A percentile compares a stretch with the other conserved stretches of the same genome.
phyloP scores from a whole-genome alignment of 306 rosid species.

The Lathyrus sativus region DNA sequence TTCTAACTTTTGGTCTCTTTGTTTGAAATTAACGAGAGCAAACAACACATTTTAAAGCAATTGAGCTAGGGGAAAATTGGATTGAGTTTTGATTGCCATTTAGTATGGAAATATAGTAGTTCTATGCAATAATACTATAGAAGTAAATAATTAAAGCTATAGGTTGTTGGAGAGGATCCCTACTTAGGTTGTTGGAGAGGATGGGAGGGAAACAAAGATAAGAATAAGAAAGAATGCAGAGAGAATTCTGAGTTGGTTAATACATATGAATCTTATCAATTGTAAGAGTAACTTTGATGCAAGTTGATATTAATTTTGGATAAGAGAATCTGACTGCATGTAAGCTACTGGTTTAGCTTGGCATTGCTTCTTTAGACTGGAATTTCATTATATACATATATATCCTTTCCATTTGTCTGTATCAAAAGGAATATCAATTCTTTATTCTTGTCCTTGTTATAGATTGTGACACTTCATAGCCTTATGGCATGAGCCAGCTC shows the following conservation, averaged over 20 bases:
- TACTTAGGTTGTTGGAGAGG: not conserved
- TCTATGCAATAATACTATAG: not conserved
- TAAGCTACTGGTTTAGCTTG: not conserved
- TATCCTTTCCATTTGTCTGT: not conserved
- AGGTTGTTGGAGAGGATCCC: not conserved
- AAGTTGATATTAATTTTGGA: not conserved
- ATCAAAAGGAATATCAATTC: conserved; percentile 6
- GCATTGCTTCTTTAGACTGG: not conserved
- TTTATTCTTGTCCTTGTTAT: conserved; percentile 11
- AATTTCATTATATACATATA: not conserved
- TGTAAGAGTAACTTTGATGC: not conserved
- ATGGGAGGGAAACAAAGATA: not conserved
- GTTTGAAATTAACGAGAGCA: not conserved
- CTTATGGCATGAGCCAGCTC: not conserved
- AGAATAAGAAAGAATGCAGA: not conserved
- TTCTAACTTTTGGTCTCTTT: not conserved
- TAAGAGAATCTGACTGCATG: not conserved
- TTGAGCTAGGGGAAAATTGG: not conserved
- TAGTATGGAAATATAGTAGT: not conserved
- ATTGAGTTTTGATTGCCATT: not conserved
- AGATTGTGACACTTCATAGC: not conserved
- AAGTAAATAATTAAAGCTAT: not conserved
- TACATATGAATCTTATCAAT: not conserved
- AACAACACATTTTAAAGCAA: conserved; percentile 1
- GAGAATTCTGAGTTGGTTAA: not conserved